phyloP scores from a whole-genome alignment of 73 alveolate genomes.

The Blepharisma stoltei region DNA sequence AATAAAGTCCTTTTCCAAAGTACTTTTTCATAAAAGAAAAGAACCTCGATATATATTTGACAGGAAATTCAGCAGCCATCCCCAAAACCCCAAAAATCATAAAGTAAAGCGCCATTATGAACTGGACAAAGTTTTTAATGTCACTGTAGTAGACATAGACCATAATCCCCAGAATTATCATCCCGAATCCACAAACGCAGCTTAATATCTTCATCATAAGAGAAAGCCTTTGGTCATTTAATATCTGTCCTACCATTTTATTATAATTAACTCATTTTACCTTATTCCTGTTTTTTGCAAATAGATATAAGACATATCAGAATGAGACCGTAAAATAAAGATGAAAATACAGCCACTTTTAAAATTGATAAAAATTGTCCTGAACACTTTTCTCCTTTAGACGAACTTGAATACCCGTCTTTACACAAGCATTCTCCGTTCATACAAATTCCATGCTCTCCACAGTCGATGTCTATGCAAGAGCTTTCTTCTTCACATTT shows the following conservation, averaged over 20 bases:
- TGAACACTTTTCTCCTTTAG: neutral
- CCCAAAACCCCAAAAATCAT: neutral
- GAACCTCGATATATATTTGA: neutral
- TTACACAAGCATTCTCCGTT: slow-evolving; percentile 11
- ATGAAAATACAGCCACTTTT: neutral
- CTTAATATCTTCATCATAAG: slow-evolving; percentile 7
- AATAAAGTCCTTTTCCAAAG: slow-evolving; percentile 23
- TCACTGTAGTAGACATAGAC: neutral
- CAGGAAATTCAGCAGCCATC: neutral
- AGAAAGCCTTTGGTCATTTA: neutral
- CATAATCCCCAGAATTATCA: slow-evolving; percentile 16
- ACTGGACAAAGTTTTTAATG: neutral
- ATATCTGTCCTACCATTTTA: slow-evolving; percentile 20
- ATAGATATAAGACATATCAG: too few species aligned
- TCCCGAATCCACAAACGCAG: slow-evolving; percentile 1
- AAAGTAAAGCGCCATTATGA: slow-evolving; percentile 23
- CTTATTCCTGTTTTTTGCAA: too few species aligned
- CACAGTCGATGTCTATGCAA: neutral
- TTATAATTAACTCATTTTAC: too few species aligned
- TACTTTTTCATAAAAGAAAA: slow-evolving; percentile 9
- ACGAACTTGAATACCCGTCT: neutral
- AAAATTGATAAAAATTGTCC: neutral
- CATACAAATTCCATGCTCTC: slow-evolving; percentile 9
- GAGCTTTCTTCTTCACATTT: neutral
- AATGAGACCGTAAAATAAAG: neutral